Conservation (phyloP, 345 rosid genomes). For the Cochlearia excelsa region DNA sequence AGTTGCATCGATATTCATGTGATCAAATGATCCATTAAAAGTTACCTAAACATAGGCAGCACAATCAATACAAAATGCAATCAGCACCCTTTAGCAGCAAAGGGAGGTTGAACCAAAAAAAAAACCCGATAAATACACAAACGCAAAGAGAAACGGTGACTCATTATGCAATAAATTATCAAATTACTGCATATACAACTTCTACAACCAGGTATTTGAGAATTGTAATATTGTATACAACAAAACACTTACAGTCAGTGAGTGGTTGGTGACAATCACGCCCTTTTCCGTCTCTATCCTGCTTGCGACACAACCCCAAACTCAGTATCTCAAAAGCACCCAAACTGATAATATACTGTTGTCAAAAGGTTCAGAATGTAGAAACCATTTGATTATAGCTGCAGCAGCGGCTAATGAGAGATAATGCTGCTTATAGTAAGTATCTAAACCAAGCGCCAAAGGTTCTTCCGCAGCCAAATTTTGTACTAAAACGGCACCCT, state of each 20-base stretch:
- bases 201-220: not conserved
- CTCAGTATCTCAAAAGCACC: conserved; percentile 18
- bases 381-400: conserved; percentile 84
- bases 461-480: conserved; percentile 85
- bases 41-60: conserved; percentile 56
- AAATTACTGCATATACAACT: conserved; percentile 6
- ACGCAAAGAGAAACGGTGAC: not conserved
- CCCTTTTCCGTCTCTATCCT: conserved; percentile 98
- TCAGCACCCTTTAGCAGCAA: conserved; percentile 11
- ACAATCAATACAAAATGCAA: conserved; percentile 9
- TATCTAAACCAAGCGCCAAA: conserved; percentile 85
- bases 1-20: conserved; percentile 92
- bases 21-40: conserved; percentile 96
- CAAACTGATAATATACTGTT: conserved; percentile 16
- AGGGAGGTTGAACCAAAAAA: conserved; percentile 6
- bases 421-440: conserved; percentile 93
- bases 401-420: conserved; percentile 92
- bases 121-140: conserved; percentile 11
- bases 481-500: conserved; percentile 85
- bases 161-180: not conserved
- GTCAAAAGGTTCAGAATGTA: conserved; percentile 12
- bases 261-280: conserved; percentile 78
- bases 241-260: conserved; percentile 60
- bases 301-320: conserved; percentile 32
- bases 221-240: conserved; percentile 20